Conservation (phyloP, 352 stramenopile species). For the Pythium volutum region DNA sequence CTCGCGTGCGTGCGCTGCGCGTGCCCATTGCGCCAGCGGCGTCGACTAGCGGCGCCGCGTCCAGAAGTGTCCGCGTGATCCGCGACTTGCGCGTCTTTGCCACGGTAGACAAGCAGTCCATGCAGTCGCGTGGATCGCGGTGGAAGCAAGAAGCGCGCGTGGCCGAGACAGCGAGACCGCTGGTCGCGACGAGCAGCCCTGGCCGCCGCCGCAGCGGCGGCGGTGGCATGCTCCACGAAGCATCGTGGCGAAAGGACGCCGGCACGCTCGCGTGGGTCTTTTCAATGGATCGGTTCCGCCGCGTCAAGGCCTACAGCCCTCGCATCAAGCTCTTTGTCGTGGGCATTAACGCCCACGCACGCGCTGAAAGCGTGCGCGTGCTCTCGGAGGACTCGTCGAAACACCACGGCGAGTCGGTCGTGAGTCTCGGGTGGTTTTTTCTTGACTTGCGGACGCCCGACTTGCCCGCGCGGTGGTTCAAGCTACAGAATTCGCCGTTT, state of each 20-base stretch:
- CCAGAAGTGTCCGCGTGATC: conserved; percentile 22
- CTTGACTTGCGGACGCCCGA: conserved; percentile 78
- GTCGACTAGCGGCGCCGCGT: background rate
- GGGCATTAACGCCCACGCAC: conserved; percentile 37
- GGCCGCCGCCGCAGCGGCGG: conserved; percentile 26
- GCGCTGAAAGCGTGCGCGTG: conserved; percentile 15
- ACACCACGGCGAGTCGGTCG: conserved; percentile 27
- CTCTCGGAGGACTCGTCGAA: conserved; percentile 23
- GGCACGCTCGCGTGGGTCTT: conserved; percentile 61
- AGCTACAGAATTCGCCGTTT: conserved; percentile 69
- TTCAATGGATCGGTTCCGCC: conserved; percentile 55
- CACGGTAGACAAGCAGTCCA: conserved; percentile 45
- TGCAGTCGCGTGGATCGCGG: conserved; percentile 43
- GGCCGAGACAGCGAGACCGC: conserved; percentile 1
- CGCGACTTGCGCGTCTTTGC: conserved; percentile 60
- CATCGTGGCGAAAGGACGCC: conserved; percentile 42
- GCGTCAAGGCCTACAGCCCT: conserved; percentile 60
- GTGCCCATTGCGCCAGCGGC: conserved; percentile 33
- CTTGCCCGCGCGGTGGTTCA: conserved; percentile 61
- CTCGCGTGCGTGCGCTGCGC: conserved; percentile 42
- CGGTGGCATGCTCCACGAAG: conserved; percentile 53
- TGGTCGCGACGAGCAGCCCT: background rate
- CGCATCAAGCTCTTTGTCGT: conserved; percentile 74
- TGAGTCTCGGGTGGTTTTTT: conserved; percentile 82
- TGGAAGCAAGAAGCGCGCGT: conserved; percentile 46